Evolutionary conservation across 2,329 filamentous ascomycete genomes (phyloP), one percentile per base, ranked within the genome.

Genomic region (Colletotrichum tabaci): DNA sequence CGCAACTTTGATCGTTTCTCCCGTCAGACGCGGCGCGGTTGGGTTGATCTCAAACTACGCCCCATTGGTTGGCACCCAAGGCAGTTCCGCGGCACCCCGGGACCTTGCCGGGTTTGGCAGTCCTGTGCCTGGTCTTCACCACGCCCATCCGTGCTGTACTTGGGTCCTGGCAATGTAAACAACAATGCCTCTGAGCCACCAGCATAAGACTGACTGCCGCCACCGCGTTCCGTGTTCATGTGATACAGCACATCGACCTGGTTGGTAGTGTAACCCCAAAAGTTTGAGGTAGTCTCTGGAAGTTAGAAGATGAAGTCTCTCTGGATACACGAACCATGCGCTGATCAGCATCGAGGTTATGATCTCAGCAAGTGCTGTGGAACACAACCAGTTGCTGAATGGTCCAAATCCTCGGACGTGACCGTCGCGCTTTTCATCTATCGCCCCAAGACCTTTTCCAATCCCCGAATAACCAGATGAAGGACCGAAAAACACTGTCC

Each of bases 221-320:
- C 9, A 21, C 30, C 30, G 13, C 35, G 15, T n/a, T 18, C 10
- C 18, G 18, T 42, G 21, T 21, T 23, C 2, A 3, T 42, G 13
- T 42, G 13, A 38, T n/a, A 57, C 38, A 23, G 35, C 38, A 42
- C 13, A 21, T 42, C n/a, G 35, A 13, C 23, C 13, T 57, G 1
- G 6, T 2, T n/a, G 21, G 35, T 57, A 13, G 13, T 9, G 35
- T 16, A 40, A 42, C 38, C 38, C 9, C 13, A 1, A 21, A 16
- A 10, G 9, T 21, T 12, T 35, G 3, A 55, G 26, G 23, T 30
- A 46, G 3, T 23, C 38, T 52, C 38, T 66, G 30, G 52, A 38
- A 21, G 60, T 66, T 38, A 69, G 1, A 58, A 58, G 16, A 35
- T 66, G 53, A 53, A 67, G 50, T 60, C 61, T 66, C 55, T 69